Percentiles rank a stretch among this genome's conserved stretches.
These are phyloP conservation scores for Gloeophyllum trabeum DNA, from an alignment of 768 basidiomycete genomes.

Conservation along the genomic window DNA sequence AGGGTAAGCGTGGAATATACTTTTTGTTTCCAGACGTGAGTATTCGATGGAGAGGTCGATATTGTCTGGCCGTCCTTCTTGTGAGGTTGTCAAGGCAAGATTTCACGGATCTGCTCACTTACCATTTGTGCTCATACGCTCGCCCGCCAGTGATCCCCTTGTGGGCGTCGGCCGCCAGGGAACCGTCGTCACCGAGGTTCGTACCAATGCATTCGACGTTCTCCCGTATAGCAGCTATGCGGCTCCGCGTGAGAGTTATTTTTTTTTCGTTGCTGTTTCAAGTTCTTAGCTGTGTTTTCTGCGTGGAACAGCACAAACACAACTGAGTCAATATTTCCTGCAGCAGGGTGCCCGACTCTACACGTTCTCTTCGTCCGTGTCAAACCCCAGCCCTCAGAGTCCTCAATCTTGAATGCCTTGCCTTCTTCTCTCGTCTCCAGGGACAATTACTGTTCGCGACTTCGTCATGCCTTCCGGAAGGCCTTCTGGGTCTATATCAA, in stretches of 20 bases:
- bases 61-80: conserved; percentile 63
- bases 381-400: no score
- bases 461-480: no score
- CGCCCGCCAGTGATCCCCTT: conserved; percentile 24
- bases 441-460: no score
- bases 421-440: no score
- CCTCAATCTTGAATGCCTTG: no score
- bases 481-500: no score
- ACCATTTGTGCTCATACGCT: background rate
- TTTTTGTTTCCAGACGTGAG: conserved; percentile 90
- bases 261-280: conserved; percentile 8
- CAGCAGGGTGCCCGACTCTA: conserved; percentile 48
- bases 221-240: conserved; percentile 61
- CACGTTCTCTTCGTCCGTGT: conserved; percentile 38
- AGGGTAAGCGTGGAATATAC: conserved; percentile 73
- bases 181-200: conserved; percentile 56
- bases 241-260: conserved; percentile 55
- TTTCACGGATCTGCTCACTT: background rate
- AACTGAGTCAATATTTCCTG: conserved; percentile 45
- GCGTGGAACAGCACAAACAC: conserved; percentile 29
- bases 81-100: conserved; percentile 67
- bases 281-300: conserved; percentile 10
- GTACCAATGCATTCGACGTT: conserved; percentile 72
- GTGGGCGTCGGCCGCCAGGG: conserved; percentile 45
- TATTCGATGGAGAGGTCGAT: conserved; percentile 67